Base-by-base conservation (phyloP, 2,329 filamentous ascomycete species). In the Alternaria atra region DNA sequence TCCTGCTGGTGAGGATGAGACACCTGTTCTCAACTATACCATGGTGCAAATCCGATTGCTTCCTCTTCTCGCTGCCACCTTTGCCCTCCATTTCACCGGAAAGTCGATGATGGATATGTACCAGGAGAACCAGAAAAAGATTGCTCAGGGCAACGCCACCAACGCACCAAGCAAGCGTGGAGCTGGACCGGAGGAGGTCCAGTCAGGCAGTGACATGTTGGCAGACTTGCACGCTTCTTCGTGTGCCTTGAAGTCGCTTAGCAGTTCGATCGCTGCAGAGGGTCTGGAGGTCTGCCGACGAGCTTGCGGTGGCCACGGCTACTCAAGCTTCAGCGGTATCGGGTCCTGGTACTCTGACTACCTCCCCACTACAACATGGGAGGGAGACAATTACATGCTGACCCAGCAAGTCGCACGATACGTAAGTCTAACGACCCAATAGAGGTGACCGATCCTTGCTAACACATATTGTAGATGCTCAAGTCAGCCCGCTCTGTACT, bases 341-440 rank as follows among this genome's bases (percentile, higher is more conserved):
- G 90, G 90, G 1, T 81, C 85, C 17, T 91, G 87, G 85, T 93
- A 92, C 70, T 84, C 90, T 29, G 90, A 93, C 76, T 92, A 93
- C 74, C 83, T 93, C 1, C 90, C 91, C 15, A 90, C 86, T 0
- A 80, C 83, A 4, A 91, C 90, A 9, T 91, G 89, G 88, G 91
- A 93, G 75, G 91, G 91, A 44, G 91, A 92, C 80, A 92, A 92
- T 82, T 93, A 91, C 81, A 92, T 93, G 90, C 82, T 93, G 60
- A 91, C 90, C 9, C 91, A 93, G 77, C 91, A 93, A 80, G 90
- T 93, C 3, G 89, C 89, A 3, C 86, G 90, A 59, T 93, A 93
- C 72, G 82, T 85, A 79, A 77, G 83, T 79, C 13, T 46, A 15
- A 37, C 20, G 40, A 13, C 5, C 13, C 51, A 32, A 12, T 15